Evolutionary conservation across 1,139 yeast species (phyloP).

Genomic region (Lodderomyces oxycetoniae): DNA sequence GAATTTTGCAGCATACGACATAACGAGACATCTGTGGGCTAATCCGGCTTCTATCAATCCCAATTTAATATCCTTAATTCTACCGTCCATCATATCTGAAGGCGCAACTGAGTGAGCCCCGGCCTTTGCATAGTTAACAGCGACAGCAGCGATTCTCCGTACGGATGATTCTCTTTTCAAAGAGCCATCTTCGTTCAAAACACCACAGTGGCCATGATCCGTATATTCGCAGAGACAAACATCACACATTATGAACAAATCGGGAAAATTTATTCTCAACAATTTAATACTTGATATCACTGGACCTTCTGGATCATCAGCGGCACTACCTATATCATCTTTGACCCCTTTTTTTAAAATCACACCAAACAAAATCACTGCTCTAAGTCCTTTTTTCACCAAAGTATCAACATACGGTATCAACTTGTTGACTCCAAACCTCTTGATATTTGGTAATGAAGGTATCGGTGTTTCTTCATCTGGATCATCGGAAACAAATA

Average conservation of each 20-base stretch:
- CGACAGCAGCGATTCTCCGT: conserved; percentile 85
- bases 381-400: conserved; percentile 73
- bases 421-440: conserved; percentile 80
- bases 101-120: conserved; percentile 98
- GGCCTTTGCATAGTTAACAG: conserved; percentile 91
- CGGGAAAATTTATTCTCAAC: conserved; percentile 65
- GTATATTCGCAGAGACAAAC: conserved; percentile 97
- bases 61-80: conserved; percentile 79
- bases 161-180: conserved; percentile 74
- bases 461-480: conserved; percentile 75
- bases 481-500: conserved; percentile 75
- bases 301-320: conserved; percentile 96
- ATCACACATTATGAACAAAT: conserved; percentile 83
- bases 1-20: conserved; percentile 94
- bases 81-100: conserved; percentile 96
- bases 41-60: conserved; percentile 81
- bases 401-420: conserved; percentile 66
- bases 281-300: conserved; percentile 75
- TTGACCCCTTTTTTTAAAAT: conserved; percentile 70
- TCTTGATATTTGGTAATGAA: conserved; percentile 80
- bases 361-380: conserved; percentile 92
- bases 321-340: conserved; percentile 80
- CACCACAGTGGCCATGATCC: conserved; percentile 95
- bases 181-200: conserved; percentile 78
- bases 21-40: conserved; percentile 82